phyloP scores from a whole-genome alignment of 2,329 filamentous ascomycete genomes.

The Drechslerella coelobrocha region DNA sequence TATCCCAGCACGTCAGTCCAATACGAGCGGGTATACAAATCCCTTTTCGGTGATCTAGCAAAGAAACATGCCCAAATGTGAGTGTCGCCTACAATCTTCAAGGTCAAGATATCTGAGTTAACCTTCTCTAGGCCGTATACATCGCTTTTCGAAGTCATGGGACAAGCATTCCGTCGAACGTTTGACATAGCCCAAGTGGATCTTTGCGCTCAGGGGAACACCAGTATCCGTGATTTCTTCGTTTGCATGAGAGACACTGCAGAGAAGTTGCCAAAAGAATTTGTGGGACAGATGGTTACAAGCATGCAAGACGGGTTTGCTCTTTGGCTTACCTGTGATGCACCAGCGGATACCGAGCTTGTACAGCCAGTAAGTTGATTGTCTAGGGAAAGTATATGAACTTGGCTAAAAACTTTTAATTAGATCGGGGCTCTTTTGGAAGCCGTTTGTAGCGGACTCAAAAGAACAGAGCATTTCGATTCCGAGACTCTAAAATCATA shows the following conservation, averaged over 20 bases:
- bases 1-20: constrained; percentile 27
- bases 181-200: constrained; percentile 36
- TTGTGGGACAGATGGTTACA: constrained; percentile 21
- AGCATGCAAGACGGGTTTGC: constrained; percentile 40
- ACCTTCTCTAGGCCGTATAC: constrained; percentile 19
- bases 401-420: not conserved
- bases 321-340: constrained; percentile 39
- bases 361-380: constrained; percentile 14
- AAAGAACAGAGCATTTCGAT: constrained; percentile 31
- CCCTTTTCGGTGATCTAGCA: constrained; percentile 35
- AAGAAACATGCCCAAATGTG: constrained; percentile 30
- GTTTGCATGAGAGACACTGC: constrained; percentile 19
- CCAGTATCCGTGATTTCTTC: constrained; percentile 32
- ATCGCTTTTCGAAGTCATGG: constrained; percentile 34
- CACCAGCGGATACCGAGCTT: constrained; percentile 18
- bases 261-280: constrained; percentile 28
- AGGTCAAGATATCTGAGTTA: not conserved
- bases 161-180: constrained; percentile 38
- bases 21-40: constrained; percentile 41
- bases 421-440: constrained; percentile 27
- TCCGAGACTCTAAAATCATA: constrained; percentile 21
- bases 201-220: constrained; percentile 19
- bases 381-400: not conserved
- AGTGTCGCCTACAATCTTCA: not conserved
- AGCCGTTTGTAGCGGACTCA: constrained; percentile 18